phyloP scores from a whole-genome alignment of 2,329 filamentous ascomycete genomes.

The Penicillium sp. region DNA sequence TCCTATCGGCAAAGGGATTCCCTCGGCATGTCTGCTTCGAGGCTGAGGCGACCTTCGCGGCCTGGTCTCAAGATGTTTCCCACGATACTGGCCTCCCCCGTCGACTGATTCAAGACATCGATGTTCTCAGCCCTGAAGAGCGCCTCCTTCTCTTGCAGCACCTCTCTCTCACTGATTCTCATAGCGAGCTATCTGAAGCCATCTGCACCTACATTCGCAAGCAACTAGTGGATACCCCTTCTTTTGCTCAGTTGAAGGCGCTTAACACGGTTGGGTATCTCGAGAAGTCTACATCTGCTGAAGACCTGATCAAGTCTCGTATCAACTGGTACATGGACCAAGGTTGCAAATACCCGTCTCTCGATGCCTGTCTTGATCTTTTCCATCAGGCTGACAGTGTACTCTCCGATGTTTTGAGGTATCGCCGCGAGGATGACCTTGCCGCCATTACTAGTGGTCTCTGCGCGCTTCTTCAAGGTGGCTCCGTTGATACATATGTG shows the following conservation, averaged over 20 bases:
- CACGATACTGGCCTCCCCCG: conserved; percentile 35
- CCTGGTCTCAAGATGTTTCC: conserved; percentile 35
- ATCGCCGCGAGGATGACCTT: conserved; percentile 36
- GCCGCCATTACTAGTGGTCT: conserved; percentile 41
- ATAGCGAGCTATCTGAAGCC: conserved; percentile 28
- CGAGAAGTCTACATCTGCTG: conserved; percentile 37
- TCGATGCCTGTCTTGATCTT: conserved; percentile 34
- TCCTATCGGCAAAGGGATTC: conserved; percentile 44
- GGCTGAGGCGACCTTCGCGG: conserved; percentile 40
- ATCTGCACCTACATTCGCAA: conserved; percentile 37
- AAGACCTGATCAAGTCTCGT: conserved; percentile 41
- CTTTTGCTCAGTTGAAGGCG: conserved; percentile 42
- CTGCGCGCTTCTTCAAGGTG: conserved; percentile 32
- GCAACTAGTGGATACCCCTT: conserved; percentile 41
- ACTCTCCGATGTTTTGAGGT: conserved; percentile 31
- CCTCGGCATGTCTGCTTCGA: conserved; percentile 43
- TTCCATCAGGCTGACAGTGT: conserved; percentile 40
- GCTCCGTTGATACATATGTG: conserved; percentile 46
- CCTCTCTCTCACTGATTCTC: conserved; percentile 31
- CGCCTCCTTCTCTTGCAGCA: conserved; percentile 42
- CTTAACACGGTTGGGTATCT: conserved; percentile 45
- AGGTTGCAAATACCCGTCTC: conserved; percentile 38
- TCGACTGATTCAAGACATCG: conserved; percentile 45
- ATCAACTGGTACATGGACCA: conserved; percentile 46
- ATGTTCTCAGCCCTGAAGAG: conserved; percentile 45